phyloP scores from a whole-genome alignment of 2,329 filamentous ascomycete genomes.

The Emydomyces testavorans region DNA sequence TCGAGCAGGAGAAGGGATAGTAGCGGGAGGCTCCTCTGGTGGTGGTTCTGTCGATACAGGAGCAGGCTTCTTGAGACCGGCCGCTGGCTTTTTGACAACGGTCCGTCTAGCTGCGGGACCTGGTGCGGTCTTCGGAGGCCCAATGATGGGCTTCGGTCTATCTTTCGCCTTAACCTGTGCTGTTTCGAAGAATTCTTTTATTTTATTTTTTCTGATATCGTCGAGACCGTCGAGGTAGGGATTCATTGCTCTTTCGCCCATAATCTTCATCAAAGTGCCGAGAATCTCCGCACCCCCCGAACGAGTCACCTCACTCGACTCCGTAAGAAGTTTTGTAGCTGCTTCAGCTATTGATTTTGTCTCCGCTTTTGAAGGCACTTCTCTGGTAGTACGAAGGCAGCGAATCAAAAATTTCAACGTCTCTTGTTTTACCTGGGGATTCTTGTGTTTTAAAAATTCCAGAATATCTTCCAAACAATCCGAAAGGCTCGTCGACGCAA shows the following conservation, averaged over 20 bases:
- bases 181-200: conserved; percentile 79
- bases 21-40: conserved; percentile 42
- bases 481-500: conserved; percentile 55
- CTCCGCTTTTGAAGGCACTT: conserved; percentile 74
- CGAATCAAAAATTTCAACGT: conserved; percentile 88
- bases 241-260: conserved; percentile 92
- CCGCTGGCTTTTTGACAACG: conserved; percentile 42
- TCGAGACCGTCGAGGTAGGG: conserved; percentile 84
- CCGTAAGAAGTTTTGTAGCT: conserved; percentile 77
- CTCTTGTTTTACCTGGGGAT: conserved; percentile 93
- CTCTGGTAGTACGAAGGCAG: conserved; percentile 68
- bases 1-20: conserved; percentile 28
- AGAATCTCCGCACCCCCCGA: conserved; percentile 84
- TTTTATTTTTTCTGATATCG: conserved; percentile 88
- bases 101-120: conserved; percentile 34
- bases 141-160: conserved; percentile 67
- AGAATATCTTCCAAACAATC: conserved; percentile 89
- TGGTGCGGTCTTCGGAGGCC: conserved; percentile 48
- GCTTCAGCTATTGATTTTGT: conserved; percentile 76
- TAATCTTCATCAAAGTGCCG: conserved; percentile 95
- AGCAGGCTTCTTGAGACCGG: conserved; percentile 42
- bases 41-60: conserved; percentile 41
- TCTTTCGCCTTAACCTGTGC: conserved; percentile 81
- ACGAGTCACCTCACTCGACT: conserved; percentile 74
- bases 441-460: conserved; percentile 81